Percentiles rank a stretch among this genome's conserved stretches.
Evolutionary conservation across 2,329 filamentous ascomycete genomes (phyloP).

Genomic region (Exutisphaerella laricina): DNA sequence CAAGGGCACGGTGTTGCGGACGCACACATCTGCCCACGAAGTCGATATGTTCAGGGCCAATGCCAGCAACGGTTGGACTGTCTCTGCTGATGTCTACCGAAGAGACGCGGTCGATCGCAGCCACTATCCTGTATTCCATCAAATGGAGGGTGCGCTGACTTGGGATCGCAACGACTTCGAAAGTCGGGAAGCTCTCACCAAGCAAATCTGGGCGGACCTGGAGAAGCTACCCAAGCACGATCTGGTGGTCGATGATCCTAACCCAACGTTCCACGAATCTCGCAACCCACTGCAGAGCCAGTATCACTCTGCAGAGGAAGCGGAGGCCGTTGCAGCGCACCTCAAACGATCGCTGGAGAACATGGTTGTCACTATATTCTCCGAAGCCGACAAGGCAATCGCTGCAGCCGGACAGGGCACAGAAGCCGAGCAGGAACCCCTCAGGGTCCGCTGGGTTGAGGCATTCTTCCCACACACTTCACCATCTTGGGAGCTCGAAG

Average conservation of each 20-base stretch:
- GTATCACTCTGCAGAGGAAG: constrained; percentile 69
- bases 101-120: constrained; percentile 90
- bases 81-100: constrained; percentile 91
- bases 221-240: constrained; percentile 65
- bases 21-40: constrained; percentile 93
- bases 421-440: constrained; percentile 54
- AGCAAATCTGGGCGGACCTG: constrained; percentile 65
- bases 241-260: constrained; percentile 75
- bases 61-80: constrained; percentile 72
- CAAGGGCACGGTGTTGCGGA: constrained; percentile 73
- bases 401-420: constrained; percentile 35
- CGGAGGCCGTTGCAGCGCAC: constrained; percentile 75
- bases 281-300: constrained; percentile 74
- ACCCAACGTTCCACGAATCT: constrained; percentile 68
- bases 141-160: constrained; percentile 91
- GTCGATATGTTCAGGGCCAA: constrained; percentile 71
- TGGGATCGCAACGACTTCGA: constrained; percentile 68
- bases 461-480: constrained; percentile 97
- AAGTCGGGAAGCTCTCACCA: constrained; percentile 49
- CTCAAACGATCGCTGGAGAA: constrained; percentile 84
- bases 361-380: constrained; percentile 86
- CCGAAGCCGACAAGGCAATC: constrained; percentile 64
- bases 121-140: constrained; percentile 96
- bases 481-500: constrained; percentile 92
- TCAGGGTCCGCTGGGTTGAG: constrained; percentile 89